phyloP scores from a whole-genome alignment of 2,329 filamentous ascomycete species.

The Leptodontidium sp. region DNA sequence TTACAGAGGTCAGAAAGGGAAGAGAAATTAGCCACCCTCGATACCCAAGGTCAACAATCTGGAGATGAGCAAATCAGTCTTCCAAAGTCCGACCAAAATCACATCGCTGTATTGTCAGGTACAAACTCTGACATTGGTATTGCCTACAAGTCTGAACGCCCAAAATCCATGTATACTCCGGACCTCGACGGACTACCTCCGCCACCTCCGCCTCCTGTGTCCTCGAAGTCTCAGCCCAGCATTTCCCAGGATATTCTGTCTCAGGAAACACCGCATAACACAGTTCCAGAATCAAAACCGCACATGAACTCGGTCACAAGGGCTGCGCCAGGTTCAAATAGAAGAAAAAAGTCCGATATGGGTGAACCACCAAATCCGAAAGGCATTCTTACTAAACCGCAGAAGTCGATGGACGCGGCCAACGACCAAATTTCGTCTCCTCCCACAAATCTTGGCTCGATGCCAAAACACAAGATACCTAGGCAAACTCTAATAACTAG shows the following conservation, averaged over 20 bases:
- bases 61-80: background rate
- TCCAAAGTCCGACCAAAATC: background rate
- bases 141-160: background rate
- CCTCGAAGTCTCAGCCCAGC: background rate
- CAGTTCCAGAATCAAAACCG: background rate
- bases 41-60: background rate
- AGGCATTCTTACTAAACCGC: slow-evolving; percentile 39
- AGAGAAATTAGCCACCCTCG: background rate
- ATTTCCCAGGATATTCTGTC: background rate
- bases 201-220: background rate
- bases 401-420: slow-evolving; percentile 31
- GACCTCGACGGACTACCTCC: background rate
- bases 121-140: background rate
- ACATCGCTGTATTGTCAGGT: background rate
- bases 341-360: slow-evolving; percentile 25
- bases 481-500: slow-evolving; percentile 39
- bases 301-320: slow-evolving; percentile 4
- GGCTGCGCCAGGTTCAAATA: slow-evolving; percentile 8
- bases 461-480: slow-evolving; percentile 38
- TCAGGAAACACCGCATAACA: background rate
- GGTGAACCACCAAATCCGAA: slow-evolving; percentile 41
- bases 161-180: background rate
- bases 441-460: slow-evolving; percentile 23
- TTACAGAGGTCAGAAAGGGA: slow-evolving; percentile 18
- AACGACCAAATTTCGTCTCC: slow-evolving; percentile 30